Conservation (phyloP, 2,329 filamentous ascomycete species). For the Aspergillus sp. region DNA sequence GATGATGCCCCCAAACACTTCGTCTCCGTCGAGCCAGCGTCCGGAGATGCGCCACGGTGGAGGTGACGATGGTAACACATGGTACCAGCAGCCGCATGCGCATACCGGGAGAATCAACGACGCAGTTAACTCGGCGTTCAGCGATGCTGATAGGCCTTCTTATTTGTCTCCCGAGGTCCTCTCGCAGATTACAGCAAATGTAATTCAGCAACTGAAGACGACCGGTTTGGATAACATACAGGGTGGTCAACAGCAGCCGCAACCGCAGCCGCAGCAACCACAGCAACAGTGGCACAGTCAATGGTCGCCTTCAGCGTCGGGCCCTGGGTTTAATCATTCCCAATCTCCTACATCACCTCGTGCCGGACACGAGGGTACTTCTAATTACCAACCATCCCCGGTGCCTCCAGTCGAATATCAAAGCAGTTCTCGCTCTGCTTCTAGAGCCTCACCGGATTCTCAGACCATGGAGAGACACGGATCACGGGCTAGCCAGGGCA, state of each 20-base stretch:
- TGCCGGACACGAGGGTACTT: neutral
- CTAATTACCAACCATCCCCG: conserved; percentile 14
- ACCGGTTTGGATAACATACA: conserved; percentile 31
- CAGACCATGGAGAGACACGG: conserved; percentile 18
- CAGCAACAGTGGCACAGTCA: conserved; percentile 2
- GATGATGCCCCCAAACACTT: conserved; percentile 15
- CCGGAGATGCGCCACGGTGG: conserved; percentile 12
- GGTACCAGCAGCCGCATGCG: conserved; percentile 14
- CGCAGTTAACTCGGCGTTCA: conserved; percentile 50
- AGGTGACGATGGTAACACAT: conserved; percentile 2
- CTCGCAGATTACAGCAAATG: conserved; percentile 51
- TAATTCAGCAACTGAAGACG: conserved; percentile 51
- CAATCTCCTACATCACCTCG: neutral
- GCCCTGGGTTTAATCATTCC: neutral
- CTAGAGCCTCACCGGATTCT: conserved; percentile 15
- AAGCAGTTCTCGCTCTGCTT: conserved; percentile 14
- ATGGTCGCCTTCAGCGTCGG: conserved; percentile 4
- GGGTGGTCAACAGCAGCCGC: conserved; percentile 14
- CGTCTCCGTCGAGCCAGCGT: conserved; percentile 12
- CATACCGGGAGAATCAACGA: conserved; percentile 44
- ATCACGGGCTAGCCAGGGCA: conserved; percentile 30
- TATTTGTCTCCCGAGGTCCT: conserved; percentile 54
- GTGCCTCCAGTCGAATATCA: conserved; percentile 12
- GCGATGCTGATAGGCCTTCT: conserved; percentile 41
- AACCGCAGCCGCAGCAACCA: conserved; percentile 12